Evolutionary conservation across 352 stramenopile genomes (phyloP).

Genomic region (Pythium diclinum): DNA sequence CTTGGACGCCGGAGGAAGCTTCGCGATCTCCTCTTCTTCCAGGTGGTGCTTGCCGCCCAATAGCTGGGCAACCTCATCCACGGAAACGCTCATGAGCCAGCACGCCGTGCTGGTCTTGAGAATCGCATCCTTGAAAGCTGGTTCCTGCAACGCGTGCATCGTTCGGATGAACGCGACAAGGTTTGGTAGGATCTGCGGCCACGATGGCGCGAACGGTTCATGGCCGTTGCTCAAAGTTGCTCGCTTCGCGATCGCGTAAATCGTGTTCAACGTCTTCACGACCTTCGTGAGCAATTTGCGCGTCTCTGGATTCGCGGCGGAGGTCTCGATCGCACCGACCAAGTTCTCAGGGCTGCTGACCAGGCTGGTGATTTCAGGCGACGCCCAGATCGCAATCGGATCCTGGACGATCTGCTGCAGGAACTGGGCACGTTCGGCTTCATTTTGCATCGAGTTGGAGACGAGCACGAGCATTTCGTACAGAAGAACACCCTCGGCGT

Average conservation of each 20-base stretch:
- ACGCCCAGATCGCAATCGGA: conserved; percentile 58
- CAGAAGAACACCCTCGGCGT: conserved; percentile 71
- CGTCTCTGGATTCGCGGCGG: conserved; percentile 34
- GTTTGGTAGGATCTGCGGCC: conserved; percentile 73
- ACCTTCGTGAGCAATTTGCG: conserved; percentile 52
- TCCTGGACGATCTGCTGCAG: conserved; percentile 73
- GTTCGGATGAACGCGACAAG: conserved; percentile 54
- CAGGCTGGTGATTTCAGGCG: conserved; percentile 58
- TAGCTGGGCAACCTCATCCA: conserved; percentile 73
- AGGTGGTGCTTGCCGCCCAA: conserved; percentile 73
- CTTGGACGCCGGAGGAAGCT: conserved; percentile 43
- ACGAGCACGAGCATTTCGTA: conserved; percentile 84
- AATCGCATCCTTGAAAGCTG: conserved; percentile 47
- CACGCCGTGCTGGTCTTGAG: conserved; percentile 55
- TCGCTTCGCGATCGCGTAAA: conserved; percentile 76
- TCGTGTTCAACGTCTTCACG: conserved; percentile 72
- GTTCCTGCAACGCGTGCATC: conserved; percentile 54
- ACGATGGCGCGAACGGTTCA: conserved; percentile 50
- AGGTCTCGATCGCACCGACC: conserved; percentile 50
- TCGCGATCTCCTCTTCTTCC: conserved; percentile 60
- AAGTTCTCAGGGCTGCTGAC: conserved; percentile 55
- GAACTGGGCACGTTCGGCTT: conserved; percentile 59
- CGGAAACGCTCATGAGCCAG: conserved; percentile 65
- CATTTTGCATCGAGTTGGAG: conserved; percentile 71
- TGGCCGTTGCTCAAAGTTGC: conserved; percentile 29